These are phyloP conservation scores for Aristolochia contorta DNA, from an alignment of 164 flowering plant species.

Conservation along the genomic window DNA sequence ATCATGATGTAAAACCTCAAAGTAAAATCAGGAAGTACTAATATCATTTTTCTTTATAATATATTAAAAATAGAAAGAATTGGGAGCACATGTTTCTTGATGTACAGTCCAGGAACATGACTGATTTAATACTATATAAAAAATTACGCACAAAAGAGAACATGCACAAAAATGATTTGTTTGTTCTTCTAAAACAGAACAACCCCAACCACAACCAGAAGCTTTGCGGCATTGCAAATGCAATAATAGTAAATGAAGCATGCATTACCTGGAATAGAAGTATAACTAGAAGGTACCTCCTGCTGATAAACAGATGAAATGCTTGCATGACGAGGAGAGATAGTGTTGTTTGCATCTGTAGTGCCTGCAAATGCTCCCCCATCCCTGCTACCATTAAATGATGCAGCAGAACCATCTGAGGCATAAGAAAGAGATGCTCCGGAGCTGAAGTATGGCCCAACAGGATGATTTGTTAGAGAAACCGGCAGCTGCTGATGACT, in stretches of 20 bases:
- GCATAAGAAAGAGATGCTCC: constrained; percentile 34
- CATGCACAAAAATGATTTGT: background rate
- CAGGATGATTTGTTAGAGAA: constrained; percentile 24
- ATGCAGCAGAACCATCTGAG: constrained; percentile 31
- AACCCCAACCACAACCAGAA: background rate
- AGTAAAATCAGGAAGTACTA: too few species aligned
- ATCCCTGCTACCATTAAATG: constrained; percentile 23
- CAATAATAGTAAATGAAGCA: constrained; percentile 19
- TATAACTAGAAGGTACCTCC: constrained; percentile 99
- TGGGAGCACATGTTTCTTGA: background rate
- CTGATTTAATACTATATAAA: background rate
- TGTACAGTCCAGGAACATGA: constrained; percentile 4
- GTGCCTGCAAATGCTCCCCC: constrained; percentile 33
- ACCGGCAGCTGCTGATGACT: constrained; percentile 45
- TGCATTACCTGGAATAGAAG: constrained; percentile 93
- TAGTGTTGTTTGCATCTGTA: constrained; percentile 28
- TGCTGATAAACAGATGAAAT: constrained; percentile 69
- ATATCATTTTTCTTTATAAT: too few species aligned
- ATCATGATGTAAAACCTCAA: too few species aligned
- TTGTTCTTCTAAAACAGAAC: background rate
- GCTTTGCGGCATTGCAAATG: constrained; percentile 19
- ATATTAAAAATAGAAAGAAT: too few species aligned
- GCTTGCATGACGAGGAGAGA: constrained; percentile 27
- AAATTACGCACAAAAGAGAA: background rate
- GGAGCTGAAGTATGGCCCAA: constrained; percentile 23